phyloP scores from a whole-genome alignment of 2,329 filamentous ascomycete species.

The Fusarium praegraminearum region DNA sequence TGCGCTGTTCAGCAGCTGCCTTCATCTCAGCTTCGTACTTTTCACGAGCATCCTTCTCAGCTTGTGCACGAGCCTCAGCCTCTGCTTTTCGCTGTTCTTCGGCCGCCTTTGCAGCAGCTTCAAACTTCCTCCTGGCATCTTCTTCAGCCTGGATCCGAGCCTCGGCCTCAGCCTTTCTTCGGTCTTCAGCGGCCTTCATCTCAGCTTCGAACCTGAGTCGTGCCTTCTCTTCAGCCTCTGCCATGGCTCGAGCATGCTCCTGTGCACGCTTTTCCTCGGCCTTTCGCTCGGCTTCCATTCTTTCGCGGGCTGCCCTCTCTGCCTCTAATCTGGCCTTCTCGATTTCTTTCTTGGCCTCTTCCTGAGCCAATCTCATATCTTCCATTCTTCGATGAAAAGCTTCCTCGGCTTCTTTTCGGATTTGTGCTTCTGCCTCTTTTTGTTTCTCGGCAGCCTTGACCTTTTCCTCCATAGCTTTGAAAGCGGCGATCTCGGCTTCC shows the following conservation, averaged over 20 bases:
- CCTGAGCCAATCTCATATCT: conserved; percentile 44
- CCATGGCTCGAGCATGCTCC: conserved; percentile 61
- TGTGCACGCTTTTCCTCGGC: conserved; percentile 49
- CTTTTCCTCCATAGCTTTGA: conserved; percentile 61
- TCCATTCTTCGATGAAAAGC: conserved; percentile 50
- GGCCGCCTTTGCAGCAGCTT: conserved; percentile 57
- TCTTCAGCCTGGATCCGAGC: conserved; percentile 60
- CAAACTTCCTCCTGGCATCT: conserved; percentile 60
- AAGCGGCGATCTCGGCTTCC: conserved; percentile 67
- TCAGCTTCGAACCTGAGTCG: conserved; percentile 61
- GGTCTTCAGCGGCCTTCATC: conserved; percentile 58
- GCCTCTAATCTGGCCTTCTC: conserved; percentile 49
- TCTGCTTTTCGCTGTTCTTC: conserved; percentile 45
- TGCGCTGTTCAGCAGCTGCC: conserved; percentile 58
- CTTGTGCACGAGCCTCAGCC: conserved; percentile 34
- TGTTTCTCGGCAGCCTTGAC: conserved; percentile 61
- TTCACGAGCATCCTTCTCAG: conserved; percentile 57
- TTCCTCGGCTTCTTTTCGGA: conserved; percentile 61
- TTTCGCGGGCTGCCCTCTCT: conserved; percentile 59
- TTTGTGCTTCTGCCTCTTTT: conserved; percentile 59
- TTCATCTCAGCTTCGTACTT: conserved; percentile 61
- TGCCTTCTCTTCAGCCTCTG: conserved; percentile 60
- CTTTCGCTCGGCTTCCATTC: conserved; percentile 56
- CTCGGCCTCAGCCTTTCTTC: conserved; percentile 60
- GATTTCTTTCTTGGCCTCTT: conserved; percentile 55